A percentile compares a stretch with the other conserved stretches of the same genome.
Evolutionary conservation across 108 stramenopile species (phyloP).

Genomic region (Cyclotella atomus): DNA sequence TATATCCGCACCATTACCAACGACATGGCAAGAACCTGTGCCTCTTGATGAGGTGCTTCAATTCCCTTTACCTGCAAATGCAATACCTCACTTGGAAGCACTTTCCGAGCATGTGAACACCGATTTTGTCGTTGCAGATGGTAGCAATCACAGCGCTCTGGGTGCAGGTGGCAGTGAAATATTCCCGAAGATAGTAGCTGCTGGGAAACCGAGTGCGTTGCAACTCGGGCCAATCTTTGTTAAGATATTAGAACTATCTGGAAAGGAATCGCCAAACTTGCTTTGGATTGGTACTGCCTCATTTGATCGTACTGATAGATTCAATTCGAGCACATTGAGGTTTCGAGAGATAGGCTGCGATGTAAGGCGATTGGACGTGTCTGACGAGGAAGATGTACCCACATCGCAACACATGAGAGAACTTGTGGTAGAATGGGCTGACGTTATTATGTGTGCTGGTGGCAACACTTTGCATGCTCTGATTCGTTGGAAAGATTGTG

Average conservation of each 20-base stretch:
- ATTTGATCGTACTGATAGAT: slow-evolving; percentile 36
- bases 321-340: slow-evolving; percentile 1
- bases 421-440: slow-evolving; percentile 39
- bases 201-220: slow-evolving; percentile 15
- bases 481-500: slow-evolving; percentile 40
- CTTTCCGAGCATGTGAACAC: slow-evolving; percentile 11
- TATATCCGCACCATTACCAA: slow-evolving; percentile 11
- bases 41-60: slow-evolving; percentile 1
- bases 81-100: neutral
- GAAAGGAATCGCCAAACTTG: slow-evolving; percentile 23
- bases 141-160: too few relatives aligned
- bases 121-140: too few relatives aligned
- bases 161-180: too few relatives aligned
- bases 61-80: neutral
- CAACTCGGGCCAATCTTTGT: slow-evolving; percentile 14
- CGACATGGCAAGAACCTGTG: slow-evolving; percentile 3
- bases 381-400: slow-evolving; percentile 27
- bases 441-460: slow-evolving; percentile 31
- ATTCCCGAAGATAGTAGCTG: slow-evolving; percentile 38
- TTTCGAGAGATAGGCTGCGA: slow-evolving; percentile 39
- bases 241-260: slow-evolving; percentile 29
- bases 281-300: slow-evolving; percentile 41
- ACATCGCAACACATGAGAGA: slow-evolving; percentile 27
- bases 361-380: slow-evolving; percentile 27
- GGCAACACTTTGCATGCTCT: slow-evolving; percentile 38